Evolutionary conservation across 2,329 filamentous ascomycete species (phyloP), one percentile per base, ranked within the genome.

Genomic region (Diaporthe caulivora): DNA sequence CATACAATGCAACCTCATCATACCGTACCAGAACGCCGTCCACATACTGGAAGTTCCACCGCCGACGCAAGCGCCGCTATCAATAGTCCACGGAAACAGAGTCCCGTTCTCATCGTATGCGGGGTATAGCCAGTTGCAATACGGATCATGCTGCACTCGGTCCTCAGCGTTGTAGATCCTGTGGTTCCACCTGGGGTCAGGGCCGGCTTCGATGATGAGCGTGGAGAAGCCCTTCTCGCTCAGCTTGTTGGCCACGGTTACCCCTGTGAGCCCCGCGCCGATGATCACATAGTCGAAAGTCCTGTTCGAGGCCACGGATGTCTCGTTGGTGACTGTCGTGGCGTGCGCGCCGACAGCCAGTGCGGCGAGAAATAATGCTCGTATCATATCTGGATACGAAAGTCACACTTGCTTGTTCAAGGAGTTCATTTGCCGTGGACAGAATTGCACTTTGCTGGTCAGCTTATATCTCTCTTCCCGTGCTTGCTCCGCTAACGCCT

Each of bases 51-150:
- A 79, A 1, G 78, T 77, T 10, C 77, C 73, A 13, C 78, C 77
- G 3, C 78, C 78, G n/a, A 79, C 76, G 44, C 78, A 79, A 24
- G 77, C 77, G 17, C 78, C 78, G 26, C 73, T 71, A 17, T 76
- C 74, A 53, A 79, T 76, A 2, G 74, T 65, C 40, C 44, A 47
- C 4, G 75, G 26, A 15, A 77, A 60, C 47, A 72, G 68, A 18
- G 51, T 69, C 2, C 76, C 78, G 24, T 76, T 65, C 15, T 78
- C 75, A 18, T 74, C 73, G 47, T 78, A 77, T 3, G 71, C 72
- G 9, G 76, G 74, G 42, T 78, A 78, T 11, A 76, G 71, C 70
- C 77, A 76, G 54, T 78, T 78, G 60, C 78, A 79, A 40, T 74
- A 75, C 1, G 62, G 51, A 13, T 74, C 70, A 24, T 77, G 76